Base-by-base conservation (phyloP, 306 rosid species). In the Vigna angularis region DNA sequence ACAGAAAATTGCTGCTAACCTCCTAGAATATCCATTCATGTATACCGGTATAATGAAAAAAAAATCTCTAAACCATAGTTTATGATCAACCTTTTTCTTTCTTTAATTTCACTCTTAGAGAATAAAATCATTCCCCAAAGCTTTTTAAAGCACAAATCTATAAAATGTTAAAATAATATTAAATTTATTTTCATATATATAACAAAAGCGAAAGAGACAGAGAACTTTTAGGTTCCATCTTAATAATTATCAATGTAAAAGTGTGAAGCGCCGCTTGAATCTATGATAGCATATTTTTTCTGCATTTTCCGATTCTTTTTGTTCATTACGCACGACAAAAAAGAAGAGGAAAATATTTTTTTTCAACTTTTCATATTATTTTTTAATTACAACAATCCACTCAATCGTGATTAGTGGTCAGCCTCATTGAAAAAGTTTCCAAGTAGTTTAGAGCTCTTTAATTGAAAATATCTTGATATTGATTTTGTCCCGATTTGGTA, bases 241-340 rank as follows among this genome's bases (percentile, higher is more conserved):
- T 67, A 7, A 45, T 69, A 68, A 78, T 56, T 40, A 24, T 53
- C 1, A 55, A 76, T 16, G 48, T 34, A 53, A 53, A 66, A 77
- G 67, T 77, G 66, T 66, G 81, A 40, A 67, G 81, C 57, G 58
- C 81, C 74, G 66, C 81, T 76, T 15, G n/a, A 63, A 18, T 64
- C 5, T 63, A 72, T 72, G 52, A 20, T 38, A 55, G 24, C 65
- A 36, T 36, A 38, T 38, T 76, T 20, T 52, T 66, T 22, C 14
- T 22, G 44, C 0, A 65, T 51, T 66, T 10, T 4, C 4, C 11
- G 9, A 24, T 38, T 75, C 53, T 24, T 20, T 36, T 18, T 7
- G 0, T 42, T 42, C 17, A 13, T 38, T 72, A 18, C 40, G 40
- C 66, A 36, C 53, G 53, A 36, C 65, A 72, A 17, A 70, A 28